Evolutionary conservation across 140 eudicot species (phyloP).

Genomic region (Cichorium intybus): DNA sequence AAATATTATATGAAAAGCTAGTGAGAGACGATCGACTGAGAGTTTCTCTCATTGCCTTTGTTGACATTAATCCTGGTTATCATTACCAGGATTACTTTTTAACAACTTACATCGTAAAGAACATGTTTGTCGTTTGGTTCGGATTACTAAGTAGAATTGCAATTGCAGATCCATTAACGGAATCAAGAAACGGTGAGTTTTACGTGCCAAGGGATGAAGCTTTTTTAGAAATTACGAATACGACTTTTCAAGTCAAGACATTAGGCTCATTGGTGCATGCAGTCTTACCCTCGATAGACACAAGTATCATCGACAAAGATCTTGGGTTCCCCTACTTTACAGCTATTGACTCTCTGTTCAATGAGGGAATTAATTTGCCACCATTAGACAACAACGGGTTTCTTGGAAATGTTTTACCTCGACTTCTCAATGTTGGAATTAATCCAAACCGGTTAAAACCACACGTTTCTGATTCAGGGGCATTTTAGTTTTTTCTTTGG

Average conservation of each 20-base stretch:
- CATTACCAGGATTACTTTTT: too few relatives aligned
- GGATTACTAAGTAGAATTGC: background rate
- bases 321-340: conserved; percentile 59
- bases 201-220: conserved; percentile 82
- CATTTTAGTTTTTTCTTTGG: too few relatives aligned
- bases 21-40: too few relatives aligned
- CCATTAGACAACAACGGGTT: conserved; percentile 5
- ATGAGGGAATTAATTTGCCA: conserved; percentile 58
- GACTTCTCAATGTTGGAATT: conserved; percentile 56
- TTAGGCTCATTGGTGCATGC: conserved; percentile 53
- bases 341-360: conserved; percentile 57
- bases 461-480: too few relatives aligned
- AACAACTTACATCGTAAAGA: too few relatives aligned
- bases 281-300: conserved; percentile 44
- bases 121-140: too few relatives aligned
- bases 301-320: conserved; percentile 29
- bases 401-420: conserved; percentile 36
- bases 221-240: conserved; percentile 49
- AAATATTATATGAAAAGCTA: too few relatives aligned
- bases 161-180: conserved; percentile 53
- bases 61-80: too few relatives aligned
- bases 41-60: too few relatives aligned
- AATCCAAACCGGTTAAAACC: too few relatives aligned
- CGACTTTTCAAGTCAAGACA: conserved; percentile 46
- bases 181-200: conserved; percentile 41